Evolutionary conservation across 208 protist genomes (phyloP), one percentile per base, ranked within the genome.

Genomic region (Leishmania lainsoni): DNA sequence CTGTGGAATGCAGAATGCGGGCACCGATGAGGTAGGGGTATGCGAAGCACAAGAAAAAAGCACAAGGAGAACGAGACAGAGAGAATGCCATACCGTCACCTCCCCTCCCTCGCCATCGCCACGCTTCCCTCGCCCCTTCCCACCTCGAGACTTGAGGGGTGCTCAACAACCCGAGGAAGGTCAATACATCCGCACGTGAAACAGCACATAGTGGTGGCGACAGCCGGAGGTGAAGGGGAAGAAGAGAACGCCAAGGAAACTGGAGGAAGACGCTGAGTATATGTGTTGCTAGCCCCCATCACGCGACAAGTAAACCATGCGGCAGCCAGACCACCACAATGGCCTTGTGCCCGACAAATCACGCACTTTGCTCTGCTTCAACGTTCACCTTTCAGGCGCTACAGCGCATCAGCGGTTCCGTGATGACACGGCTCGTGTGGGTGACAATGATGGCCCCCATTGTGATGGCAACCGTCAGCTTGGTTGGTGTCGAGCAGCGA

Each of bases 401-500:
- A 49, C 39, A 39, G 32, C 5, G 32, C 42, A 29, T 16, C 39
- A 48, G 68, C 3, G 68, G 68, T 42, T 9, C 61, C 61, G 61
- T 68, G 61, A 42, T 39, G 29, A 29, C 29, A 8, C 61, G 29
- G 10, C 35, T 45, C 63, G 39, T 45, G 48, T 42, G 35, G 0
- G 22, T 51, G 61, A 52, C 12, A 12, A 73, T 73, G 10, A 26
- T 32, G 22, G 48, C 0, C 45, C 45, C 14, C 69, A 17, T 45
- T 20, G 45, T 17, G 42, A 14, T 73, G 42, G 20, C 2, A 22
- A 16, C 48, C 61, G 73, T 65, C 35, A 73, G 12, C 32, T 51
- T 74, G 14, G 81, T 74, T 52, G 39, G 26, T 9, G 68, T 89
- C 81, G 22, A 82, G 76, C 35, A 88, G 59, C 3, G 83, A 83